Evolutionary conservation across 805 yeast species (phyloP).

Genomic region (Kluyveromyces aestuarii): DNA sequence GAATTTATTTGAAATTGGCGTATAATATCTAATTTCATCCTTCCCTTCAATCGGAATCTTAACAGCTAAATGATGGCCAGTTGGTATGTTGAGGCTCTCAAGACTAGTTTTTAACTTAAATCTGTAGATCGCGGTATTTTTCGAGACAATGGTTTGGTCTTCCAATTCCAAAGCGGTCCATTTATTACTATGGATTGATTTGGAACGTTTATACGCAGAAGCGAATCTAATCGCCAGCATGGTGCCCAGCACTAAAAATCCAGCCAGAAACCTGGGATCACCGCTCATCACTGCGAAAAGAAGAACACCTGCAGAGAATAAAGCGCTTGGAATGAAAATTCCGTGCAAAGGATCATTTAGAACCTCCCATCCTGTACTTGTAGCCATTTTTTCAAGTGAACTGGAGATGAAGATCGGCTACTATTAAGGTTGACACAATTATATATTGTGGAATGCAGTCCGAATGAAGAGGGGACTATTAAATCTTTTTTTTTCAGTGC

Average conservation of each 20-base stretch:
- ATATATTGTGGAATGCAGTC: background rate
- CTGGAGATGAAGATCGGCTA: background rate
- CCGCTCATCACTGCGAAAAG: constrained; percentile 39
- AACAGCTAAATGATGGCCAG: constrained; percentile 70
- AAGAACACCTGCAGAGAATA: constrained; percentile 51
- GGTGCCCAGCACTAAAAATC: constrained; percentile 31
- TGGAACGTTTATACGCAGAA: constrained; percentile 32
- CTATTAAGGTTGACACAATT: too few relatives aligned
- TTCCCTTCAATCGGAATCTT: constrained; percentile 30
- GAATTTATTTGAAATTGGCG: constrained; percentile 63
- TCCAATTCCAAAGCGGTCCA: constrained; percentile 62
- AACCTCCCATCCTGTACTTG: constrained; percentile 39
- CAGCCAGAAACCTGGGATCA: constrained; percentile 24
- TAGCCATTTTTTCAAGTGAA: constrained; percentile 7
- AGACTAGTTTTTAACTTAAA: constrained; percentile 54
- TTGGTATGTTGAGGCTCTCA: constrained; percentile 57
- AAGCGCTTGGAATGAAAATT: constrained; percentile 56
- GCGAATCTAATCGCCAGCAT: constrained; percentile 30
- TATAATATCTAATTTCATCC: constrained; percentile 49
- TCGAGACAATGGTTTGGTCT: constrained; percentile 66
- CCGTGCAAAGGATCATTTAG: constrained; percentile 69
- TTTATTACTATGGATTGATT: constrained; percentile 38
- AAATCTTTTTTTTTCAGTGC: background rate
- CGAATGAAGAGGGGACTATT: background rate
- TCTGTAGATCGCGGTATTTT: constrained; percentile 63